Evolutionary conservation across 2,329 filamentous ascomycete genomes (phyloP).

Genomic region (Leptodontidium sp.): DNA sequence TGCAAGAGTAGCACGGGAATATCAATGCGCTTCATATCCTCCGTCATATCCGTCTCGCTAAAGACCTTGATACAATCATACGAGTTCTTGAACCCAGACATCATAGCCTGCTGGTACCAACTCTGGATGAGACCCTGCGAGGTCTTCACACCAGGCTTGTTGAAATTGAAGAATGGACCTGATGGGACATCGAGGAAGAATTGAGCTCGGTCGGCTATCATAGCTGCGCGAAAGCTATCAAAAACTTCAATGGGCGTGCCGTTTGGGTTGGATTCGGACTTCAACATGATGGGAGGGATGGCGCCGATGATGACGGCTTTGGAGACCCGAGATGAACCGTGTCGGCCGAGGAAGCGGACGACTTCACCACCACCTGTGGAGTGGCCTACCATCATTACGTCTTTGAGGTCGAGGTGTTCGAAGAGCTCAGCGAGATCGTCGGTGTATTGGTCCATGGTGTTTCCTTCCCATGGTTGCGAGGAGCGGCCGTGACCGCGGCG

Average conservation of each 20-base stretch:
- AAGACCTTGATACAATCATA: constrained; percentile 53
- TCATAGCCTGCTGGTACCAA: constrained; percentile 53
- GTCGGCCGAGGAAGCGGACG: constrained; percentile 47
- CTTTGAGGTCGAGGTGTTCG: constrained; percentile 47
- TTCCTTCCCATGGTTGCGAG: constrained; percentile 51
- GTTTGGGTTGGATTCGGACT: constrained; percentile 47
- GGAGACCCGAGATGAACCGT: constrained; percentile 49
- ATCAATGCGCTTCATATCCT: constrained; percentile 51
- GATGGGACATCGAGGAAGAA: constrained; percentile 49
- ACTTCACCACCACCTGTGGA: constrained; percentile 54
- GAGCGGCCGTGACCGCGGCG: constrained; percentile 52
- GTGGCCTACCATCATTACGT: constrained; percentile 50
- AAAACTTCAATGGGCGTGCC: constrained; percentile 50
- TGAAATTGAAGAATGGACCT: constrained; percentile 50
- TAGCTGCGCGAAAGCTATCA: constrained; percentile 49
- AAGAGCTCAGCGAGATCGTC: constrained; percentile 50
- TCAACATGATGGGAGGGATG: constrained; percentile 49
- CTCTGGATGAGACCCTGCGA: constrained; percentile 50
- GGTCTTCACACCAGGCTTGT: constrained; percentile 43
- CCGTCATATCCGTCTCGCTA: constrained; percentile 52
- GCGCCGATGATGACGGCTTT: constrained; percentile 52
- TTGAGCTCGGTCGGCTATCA: constrained; percentile 48
- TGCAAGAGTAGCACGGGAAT: constrained; percentile 52
- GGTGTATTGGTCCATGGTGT: constrained; percentile 52
- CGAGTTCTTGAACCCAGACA: constrained; percentile 48